phyloP scores from a whole-genome alignment of 2,329 filamentous ascomycete species.

The Lecanicillium sp. region DNA sequence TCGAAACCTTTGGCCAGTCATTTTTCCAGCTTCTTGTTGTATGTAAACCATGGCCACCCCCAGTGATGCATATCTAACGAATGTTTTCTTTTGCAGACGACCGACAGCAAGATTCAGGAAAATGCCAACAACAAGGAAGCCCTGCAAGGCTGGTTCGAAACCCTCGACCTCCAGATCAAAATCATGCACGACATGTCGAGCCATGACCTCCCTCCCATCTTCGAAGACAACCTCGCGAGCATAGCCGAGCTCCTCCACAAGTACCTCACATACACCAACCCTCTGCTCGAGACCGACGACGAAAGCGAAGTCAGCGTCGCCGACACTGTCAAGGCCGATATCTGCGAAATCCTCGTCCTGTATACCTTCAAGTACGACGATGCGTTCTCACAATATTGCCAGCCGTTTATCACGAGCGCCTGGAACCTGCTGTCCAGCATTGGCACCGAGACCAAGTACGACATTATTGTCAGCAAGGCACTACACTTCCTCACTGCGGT shows the following conservation, averaged over 20 bases:
- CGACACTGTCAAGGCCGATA: constrained; percentile 85
- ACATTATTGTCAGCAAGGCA: constrained; percentile 88
- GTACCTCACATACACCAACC: constrained; percentile 84
- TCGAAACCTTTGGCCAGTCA: constrained; percentile 73
- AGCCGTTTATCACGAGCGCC: constrained; percentile 79
- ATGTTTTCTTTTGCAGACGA: constrained; percentile 37
- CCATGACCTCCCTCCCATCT: constrained; percentile 89
- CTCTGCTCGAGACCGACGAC: constrained; percentile 74
- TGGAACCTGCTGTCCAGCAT: constrained; percentile 88
- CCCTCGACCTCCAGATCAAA: constrained; percentile 82
- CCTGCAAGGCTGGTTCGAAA: constrained; percentile 72
- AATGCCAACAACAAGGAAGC: constrained; percentile 68
- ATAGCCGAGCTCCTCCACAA: constrained; percentile 81
- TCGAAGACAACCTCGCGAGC: constrained; percentile 77
- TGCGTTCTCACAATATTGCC: constrained; percentile 73
- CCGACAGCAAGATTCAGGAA: constrained; percentile 63
- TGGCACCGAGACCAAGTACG: constrained; percentile 84
- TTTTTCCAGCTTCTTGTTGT: constrained; percentile 76
- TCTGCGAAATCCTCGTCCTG: constrained; percentile 83
- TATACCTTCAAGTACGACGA: constrained; percentile 96
- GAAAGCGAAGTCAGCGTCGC: constrained; percentile 80
- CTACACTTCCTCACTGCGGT: constrained; percentile 91
- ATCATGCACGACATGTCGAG: constrained; percentile 95
- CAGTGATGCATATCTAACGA: constrained; percentile 11
- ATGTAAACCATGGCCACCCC: constrained; percentile 18